phyloP scores from a whole-genome alignment of 179 eudicot genomes.

The Carnegiea gigantea region DNA sequence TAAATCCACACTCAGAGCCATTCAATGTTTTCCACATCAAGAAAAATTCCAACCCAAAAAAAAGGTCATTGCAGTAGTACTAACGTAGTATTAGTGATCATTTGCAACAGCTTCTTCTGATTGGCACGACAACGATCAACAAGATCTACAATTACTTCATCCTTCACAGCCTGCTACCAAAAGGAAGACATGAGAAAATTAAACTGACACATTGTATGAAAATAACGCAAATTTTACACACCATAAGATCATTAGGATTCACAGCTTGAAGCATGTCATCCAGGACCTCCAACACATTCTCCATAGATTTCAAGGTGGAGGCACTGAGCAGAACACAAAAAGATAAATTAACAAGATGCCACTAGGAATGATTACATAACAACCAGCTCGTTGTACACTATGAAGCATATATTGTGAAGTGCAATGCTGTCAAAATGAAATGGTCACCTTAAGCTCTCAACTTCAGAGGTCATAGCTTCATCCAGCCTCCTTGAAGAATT shows the following conservation, averaged over 20 bases:
- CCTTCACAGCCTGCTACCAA: conserved; percentile 69
- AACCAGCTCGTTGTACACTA: not conserved
- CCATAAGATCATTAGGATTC: conserved; percentile 70
- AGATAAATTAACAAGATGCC: not conserved
- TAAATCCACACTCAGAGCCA: not conserved
- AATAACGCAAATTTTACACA: conserved; percentile 30
- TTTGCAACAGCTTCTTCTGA: conserved; percentile 90
- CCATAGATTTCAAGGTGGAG: conserved; percentile 65
- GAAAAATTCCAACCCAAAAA: not conserved
- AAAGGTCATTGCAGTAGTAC: conserved; percentile 20
- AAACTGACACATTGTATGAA: not conserved
- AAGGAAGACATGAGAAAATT: conserved; percentile 3
- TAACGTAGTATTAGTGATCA: conserved; percentile 70
- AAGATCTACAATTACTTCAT: conserved; percentile 88
- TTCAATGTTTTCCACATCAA: not conserved
- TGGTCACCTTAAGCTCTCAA: conserved; percentile 64
- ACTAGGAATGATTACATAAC: not conserved
- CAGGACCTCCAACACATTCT: conserved; percentile 65
- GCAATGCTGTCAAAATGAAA: not conserved
- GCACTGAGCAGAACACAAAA: conserved; percentile 34
- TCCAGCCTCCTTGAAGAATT: conserved; percentile 78
- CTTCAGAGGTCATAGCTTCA: conserved; percentile 87
- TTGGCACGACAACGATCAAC: conserved; percentile 77
- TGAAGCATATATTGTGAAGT: conserved; percentile 5
- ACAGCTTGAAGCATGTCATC: conserved; percentile 90